These are phyloP conservation scores for Daldinia sp. DNA, from an alignment of 2,329 filamentous ascomycete genomes.

Conservation along the genomic window DNA sequence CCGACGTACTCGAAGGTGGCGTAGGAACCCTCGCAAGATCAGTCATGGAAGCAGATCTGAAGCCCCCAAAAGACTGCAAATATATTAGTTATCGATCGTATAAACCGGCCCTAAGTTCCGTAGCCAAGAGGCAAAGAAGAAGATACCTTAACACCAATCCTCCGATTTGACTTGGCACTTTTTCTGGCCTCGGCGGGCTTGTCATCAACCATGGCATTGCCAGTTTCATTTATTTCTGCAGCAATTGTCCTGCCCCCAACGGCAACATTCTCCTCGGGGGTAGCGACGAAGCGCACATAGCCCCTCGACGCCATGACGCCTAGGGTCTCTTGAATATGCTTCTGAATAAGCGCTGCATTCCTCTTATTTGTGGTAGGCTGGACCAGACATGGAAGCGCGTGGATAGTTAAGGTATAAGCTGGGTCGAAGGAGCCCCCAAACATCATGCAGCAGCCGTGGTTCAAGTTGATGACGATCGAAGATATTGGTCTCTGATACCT, in stretches of 20 bases:
- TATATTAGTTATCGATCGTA: conserved; percentile 38
- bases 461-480: conserved; percentile 80
- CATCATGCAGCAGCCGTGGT: conserved; percentile 79
- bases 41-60: conserved; percentile 47
- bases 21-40: conserved; percentile 47
- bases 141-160: conserved; percentile 48
- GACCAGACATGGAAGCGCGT: conserved; percentile 75
- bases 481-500: conserved; percentile 81
- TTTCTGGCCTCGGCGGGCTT: conserved; percentile 42
- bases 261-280: conserved; percentile 78
- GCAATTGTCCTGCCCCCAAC: conserved; percentile 77
- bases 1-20: conserved; percentile 48
- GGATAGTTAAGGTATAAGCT: conserved; percentile 82
- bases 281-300: conserved; percentile 77
- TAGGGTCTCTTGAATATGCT: conserved; percentile 78
- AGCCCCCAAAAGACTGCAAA: conserved; percentile 50
- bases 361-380: conserved; percentile 82
- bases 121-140: conserved; percentile 20
- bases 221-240: conserved; percentile 73
- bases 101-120: conserved; percentile 4
- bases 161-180: conserved; percentile 45
- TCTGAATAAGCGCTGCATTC: conserved; percentile 81
- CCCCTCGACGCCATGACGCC: conserved; percentile 75
- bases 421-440: conserved; percentile 82
- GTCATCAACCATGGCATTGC: conserved; percentile 51